Base-by-base conservation (phyloP, 768 basidiomycete species). In the Tricholoma hemisulphureum region DNA sequence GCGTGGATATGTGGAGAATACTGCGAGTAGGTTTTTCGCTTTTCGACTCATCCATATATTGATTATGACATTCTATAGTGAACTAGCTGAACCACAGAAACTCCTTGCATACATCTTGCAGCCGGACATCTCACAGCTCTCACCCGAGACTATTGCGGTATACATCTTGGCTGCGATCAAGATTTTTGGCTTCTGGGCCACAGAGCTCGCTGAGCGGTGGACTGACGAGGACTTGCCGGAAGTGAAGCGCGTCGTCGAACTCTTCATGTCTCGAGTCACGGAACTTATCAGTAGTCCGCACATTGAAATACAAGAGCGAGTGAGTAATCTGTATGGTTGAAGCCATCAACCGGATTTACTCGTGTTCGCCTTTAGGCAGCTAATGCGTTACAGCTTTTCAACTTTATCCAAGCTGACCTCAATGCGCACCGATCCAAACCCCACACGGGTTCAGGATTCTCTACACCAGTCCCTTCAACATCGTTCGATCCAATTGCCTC, bases 1-100 rank as follows among this genome's bases (percentile, higher is more conserved):
- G 93, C 94, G 5, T 99, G 93, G 91, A 91, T 98, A 63, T 94
- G 92, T 60, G 96, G 95, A 18, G 97, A 99, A 73, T 93, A 93
- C 69, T 88, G 89, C 81, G 80, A 85, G 95, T 95, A 63, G 69
- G 88, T 77, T 51, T 31, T 55, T 52, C 21, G 28, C 29, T 20
- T 24, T 2, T 9, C 2, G 13, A 24, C 18, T 45, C 6, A 23
- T 32, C 46, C 11, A 48, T 6, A 13, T 18, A 29, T 55, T 62
- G 14, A 60, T 54, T 53, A 21, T 48, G 11, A 35, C 55, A 31
- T 21, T 23, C 7, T 46, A 31, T 65, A 95, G 93, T 45, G 88
- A 93, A 62, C 77, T 95, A n/a, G 71, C 81, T 0, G 89, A 91
- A 46, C 89, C 91, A 0, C 86, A 88, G 54, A 87, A 88, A 55